Conservation (phyloP, 2,329 filamentous ascomycete genomes). For the Neodidymelliopsis sp. region DNA sequence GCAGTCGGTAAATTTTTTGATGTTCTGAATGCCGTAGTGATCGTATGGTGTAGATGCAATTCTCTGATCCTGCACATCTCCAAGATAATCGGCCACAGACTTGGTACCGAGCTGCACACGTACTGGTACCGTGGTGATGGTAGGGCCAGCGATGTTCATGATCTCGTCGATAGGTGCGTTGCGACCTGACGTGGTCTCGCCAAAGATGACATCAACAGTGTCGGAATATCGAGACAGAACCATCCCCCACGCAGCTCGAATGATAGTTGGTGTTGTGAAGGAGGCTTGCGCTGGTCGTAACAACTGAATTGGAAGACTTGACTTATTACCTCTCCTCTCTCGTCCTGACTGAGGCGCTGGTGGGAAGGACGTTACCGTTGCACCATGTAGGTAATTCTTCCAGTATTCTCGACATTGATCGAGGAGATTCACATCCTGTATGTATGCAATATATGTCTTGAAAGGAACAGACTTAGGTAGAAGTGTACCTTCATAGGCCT, state of each 20-base stretch:
- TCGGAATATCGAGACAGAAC: constrained; percentile 56
- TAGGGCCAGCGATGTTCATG: constrained; percentile 51
- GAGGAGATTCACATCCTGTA: constrained; percentile 34
- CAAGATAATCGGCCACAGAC: constrained; percentile 36
- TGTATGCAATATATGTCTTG: constrained; percentile 43
- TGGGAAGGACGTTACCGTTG: constrained; percentile 41
- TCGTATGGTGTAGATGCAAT: constrained; percentile 42
- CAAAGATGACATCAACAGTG: constrained; percentile 58
- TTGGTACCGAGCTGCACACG: constrained; percentile 50
- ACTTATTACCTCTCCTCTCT: constrained; percentile 41
- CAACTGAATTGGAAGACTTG: constrained; percentile 33
- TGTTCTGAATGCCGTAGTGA: constrained; percentile 57
- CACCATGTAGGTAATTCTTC: constrained; percentile 36
- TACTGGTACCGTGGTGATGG: constrained; percentile 53
- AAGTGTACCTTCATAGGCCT: constrained; percentile 28
- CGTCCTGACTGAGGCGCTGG: constrained; percentile 41
- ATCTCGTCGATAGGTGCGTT: constrained; percentile 47
- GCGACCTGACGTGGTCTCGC: constrained; percentile 50
- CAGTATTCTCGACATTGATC: constrained; percentile 41
- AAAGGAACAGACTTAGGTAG: constrained; percentile 35
- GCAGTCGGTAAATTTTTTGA: constrained; percentile 51
- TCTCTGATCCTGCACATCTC: constrained; percentile 38
- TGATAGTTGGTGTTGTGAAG: constrained; percentile 46
- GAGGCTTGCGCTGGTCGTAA: constrained; percentile 31
- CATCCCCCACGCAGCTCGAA: constrained; percentile 57